phyloP scores from a whole-genome alignment of 2,329 filamentous ascomycete species.

The Arachnomyces sp. region DNA sequence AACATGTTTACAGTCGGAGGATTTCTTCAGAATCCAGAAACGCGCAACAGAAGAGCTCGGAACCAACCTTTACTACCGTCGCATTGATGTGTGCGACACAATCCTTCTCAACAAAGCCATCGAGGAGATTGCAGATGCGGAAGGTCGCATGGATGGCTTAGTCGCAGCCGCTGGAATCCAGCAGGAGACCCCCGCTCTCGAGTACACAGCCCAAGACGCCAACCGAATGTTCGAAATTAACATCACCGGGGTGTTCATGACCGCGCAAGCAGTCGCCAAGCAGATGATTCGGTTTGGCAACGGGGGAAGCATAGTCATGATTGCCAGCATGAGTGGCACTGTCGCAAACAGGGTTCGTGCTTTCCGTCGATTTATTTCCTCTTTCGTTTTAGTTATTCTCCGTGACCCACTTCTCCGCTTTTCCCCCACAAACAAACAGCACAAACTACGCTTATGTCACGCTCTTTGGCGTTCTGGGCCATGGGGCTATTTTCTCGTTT shows the following conservation, averaged over 20 bases:
- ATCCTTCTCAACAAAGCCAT: conserved; percentile 58
- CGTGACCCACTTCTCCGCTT: background rate
- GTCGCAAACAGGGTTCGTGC: conserved; percentile 46
- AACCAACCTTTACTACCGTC: conserved; percentile 63
- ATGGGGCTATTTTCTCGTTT: background rate
- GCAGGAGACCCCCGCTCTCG: conserved; percentile 73
- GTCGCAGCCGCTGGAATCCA: conserved; percentile 66
- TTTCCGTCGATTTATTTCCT: conserved; percentile 1
- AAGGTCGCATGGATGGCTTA: conserved; percentile 69
- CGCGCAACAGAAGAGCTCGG: conserved; percentile 57
- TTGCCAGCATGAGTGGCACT: conserved; percentile 55
- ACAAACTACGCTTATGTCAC: conserved; percentile 3
- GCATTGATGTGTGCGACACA: conserved; percentile 71
- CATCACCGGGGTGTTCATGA: conserved; percentile 56
- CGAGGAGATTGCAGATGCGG: conserved; percentile 57
- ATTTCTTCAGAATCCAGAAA: conserved; percentile 58
- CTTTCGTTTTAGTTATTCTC: background rate
- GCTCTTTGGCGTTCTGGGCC: background rate
- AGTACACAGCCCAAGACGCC: conserved; percentile 58
- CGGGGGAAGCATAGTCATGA: conserved; percentile 54
- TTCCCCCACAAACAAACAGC: conserved; percentile 7
- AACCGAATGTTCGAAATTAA: conserved; percentile 57
- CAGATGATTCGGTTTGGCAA: conserved; percentile 55
- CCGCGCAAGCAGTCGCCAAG: conserved; percentile 53
- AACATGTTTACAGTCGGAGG: conserved; percentile 32